Evolutionary conservation across 2,329 filamentous ascomycete genomes (phyloP), one percentile per base, ranked within the genome.

Genomic region (Clonostachys chloroleuca): DNA sequence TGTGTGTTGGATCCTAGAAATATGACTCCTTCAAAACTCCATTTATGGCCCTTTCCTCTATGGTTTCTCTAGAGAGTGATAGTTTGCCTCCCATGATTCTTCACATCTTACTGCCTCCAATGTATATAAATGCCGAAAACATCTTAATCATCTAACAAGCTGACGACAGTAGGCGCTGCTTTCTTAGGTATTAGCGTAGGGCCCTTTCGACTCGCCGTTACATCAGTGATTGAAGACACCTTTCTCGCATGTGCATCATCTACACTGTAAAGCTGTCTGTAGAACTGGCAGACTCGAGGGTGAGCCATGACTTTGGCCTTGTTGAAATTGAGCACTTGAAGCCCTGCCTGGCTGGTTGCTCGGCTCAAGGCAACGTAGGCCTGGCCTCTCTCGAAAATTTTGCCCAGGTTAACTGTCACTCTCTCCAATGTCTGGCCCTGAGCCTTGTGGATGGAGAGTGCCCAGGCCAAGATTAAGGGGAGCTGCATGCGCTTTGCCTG

Each of bases 301-400:
- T 99, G 94, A 4, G 95, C 94, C 84, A 96, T 92, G 24, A 99
- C 92, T 67, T 95, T 97, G 51, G 73, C 79, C 54, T 89, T 87
- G 58, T 96, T 88, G 58, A 99, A 99, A 35, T 89, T 80, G 43
- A 92, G 67, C 12, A 99, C 92, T 61, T 96, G 90, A 17, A 99
- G 71, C 1, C 94, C 94, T 16, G 83, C 78, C 70, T 96, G 91
- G 49, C 79, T 88, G 2, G 90, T 95, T 13, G 94, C 94, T 67
- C 94, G 88, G 73, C 89, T 95, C 13, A 99, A 81, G 45, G 94
- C 94, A 45, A 99, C 94, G 61, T 99, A 99, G 6, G 94, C 94
- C 65, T 99, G 94, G 0, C 94, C 94, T 66, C 96, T 96, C 64
- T 99, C 94, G 58, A 99, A 99, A 2, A 96, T 89, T 51, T 83